Evolutionary conservation across 352 stramenopile genomes (phyloP).

Genomic region (Globisporangium splendens): DNA sequence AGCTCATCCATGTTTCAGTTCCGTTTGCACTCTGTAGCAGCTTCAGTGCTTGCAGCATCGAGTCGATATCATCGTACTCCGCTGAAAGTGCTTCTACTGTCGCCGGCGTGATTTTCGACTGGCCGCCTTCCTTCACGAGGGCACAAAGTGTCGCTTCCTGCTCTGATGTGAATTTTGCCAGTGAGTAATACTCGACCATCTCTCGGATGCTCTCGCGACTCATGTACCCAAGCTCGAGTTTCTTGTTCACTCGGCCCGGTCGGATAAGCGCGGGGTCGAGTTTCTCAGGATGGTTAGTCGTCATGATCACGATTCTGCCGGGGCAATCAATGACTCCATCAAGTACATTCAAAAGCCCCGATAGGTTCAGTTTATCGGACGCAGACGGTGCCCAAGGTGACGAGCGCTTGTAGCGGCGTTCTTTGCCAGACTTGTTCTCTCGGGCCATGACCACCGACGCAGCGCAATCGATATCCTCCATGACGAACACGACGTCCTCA

Average conservation of each 20-base stretch:
- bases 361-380: constrained; percentile 49
- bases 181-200: constrained; percentile 66
- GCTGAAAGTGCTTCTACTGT: constrained; percentile 12
- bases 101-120: not conserved
- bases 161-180: constrained; percentile 19
- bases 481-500: constrained; percentile 25
- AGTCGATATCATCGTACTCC: constrained; percentile 13
- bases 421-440: constrained; percentile 1
- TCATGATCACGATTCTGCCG: constrained; percentile 84
- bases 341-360: constrained; percentile 76
- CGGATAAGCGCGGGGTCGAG: constrained; percentile 86
- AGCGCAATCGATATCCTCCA: constrained; percentile 47
- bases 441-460: constrained; percentile 39
- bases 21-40: constrained; percentile 3
- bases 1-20: constrained; percentile 7
- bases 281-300: constrained; percentile 87
- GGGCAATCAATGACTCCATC: constrained; percentile 81
- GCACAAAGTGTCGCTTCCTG: constrained; percentile 8
- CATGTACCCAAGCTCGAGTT: constrained; percentile 67
- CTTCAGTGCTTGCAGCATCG: constrained; percentile 5
- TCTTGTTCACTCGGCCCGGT: constrained; percentile 85
- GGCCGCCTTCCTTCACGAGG: not conserved
- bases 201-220: constrained; percentile 26
- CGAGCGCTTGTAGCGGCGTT: not conserved
- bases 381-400: not conserved